Evolutionary conservation across 192 early-diverging fungal genomes (phyloP), one percentile per base, ranked within the genome.

Genomic region (Coemansia sp.): DNA sequence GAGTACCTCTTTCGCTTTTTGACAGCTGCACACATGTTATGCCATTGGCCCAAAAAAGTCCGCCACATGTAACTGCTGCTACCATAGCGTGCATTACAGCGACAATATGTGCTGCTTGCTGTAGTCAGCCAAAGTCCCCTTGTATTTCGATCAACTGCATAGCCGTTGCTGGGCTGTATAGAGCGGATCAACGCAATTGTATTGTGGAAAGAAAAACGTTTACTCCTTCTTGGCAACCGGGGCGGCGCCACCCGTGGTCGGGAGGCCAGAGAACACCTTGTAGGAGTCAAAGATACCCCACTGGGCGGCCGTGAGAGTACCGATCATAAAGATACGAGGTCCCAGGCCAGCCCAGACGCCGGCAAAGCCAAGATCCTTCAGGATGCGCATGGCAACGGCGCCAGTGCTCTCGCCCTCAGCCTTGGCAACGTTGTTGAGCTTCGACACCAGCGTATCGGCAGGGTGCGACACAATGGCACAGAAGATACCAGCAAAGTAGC

Each of bases 381-480:
- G 56, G 48, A 85, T 71, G 50, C 72, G 69, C 41, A 71, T 26
- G 28, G 79, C 66, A 26, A 77, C 60, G 17, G 69, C 53, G 42
- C 64, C 63, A 18, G 81, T 82, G 67, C 80, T 81, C 59, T 82
- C 82, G 30, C 80, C 80, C 70, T 77, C 79, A 14, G 74, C 69
- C 72, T 80, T 79, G 59, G 80, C 69, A 21, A 77, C 78, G 53
- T 83, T 83, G 69, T 83, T 83, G 32, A 83, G 80, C 80, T 87
- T 84, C 28, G 83, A 85, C 11, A 88, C 83, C 50, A 94, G 67
- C 1, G 90, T 87, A 66, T 94, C 92, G 30, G 92, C 92, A 8
- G 92, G 92, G 76, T 94, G 92, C 41, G 89, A 91, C 39, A 94
- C 88, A 60, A 93, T 83, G 51, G 92, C 92, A 79, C 87, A 89